Conservation (phyloP, 1,284 basidiomycete genomes). For the Sphagnurus paluster region DNA sequence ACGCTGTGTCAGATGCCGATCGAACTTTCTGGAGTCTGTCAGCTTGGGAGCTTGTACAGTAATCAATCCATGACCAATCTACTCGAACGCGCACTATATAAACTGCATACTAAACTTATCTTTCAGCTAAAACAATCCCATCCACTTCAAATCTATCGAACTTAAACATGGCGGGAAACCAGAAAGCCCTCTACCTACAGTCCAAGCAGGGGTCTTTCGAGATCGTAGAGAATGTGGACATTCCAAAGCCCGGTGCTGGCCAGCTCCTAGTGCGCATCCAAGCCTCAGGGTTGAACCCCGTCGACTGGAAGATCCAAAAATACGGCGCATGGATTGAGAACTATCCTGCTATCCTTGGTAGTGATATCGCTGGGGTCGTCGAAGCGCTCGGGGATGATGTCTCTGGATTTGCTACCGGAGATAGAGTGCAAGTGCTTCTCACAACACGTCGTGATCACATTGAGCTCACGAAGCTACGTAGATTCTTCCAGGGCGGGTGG, state of each 20-base stretch:
- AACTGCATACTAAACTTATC: no score
- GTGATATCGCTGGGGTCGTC: conserved; percentile 48
- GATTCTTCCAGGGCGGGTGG: conserved; percentile 14
- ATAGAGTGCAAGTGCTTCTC: conserved; percentile 38
- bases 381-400: conserved; percentile 45
- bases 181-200: conserved; percentile 12
- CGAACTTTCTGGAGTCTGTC: no score
- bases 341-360: conserved; percentile 43
- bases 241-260: conserved; percentile 25
- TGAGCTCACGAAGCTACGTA: conserved; percentile 1
- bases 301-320: conserved; percentile 39
- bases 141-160: background rate
- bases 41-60: no score
- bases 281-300: conserved; percentile 34
- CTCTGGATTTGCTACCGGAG: conserved; percentile 35
- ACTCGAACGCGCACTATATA: no score
- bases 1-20: no score
- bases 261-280: conserved; percentile 36
- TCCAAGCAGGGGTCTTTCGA: conserved; percentile 11
- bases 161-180: conserved; percentile 4
- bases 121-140: background rate
- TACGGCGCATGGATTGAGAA: conserved; percentile 23
- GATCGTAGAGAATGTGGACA: conserved; percentile 12
- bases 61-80: no score
- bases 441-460: background rate